A percentile compares a stretch with the other conserved stretches of the same genome.
Evolutionary conservation across 2,329 filamentous ascomycete species (phyloP).

Genomic region (Alternaria novae-zelandiae): DNA sequence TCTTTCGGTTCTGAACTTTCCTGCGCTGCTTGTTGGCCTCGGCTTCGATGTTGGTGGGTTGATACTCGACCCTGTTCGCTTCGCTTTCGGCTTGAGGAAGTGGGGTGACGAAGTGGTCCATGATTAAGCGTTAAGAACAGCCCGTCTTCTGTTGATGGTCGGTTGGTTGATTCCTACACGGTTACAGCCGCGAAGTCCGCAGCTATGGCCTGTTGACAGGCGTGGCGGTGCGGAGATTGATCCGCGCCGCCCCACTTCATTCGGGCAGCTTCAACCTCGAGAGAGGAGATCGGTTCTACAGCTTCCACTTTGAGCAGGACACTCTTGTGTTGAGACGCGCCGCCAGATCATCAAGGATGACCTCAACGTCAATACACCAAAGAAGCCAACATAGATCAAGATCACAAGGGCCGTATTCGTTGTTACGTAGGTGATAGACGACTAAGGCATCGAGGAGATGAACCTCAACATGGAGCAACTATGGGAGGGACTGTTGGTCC

Average conservation of each 20-base stretch:
- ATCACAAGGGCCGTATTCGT: neutral
- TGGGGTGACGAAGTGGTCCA: neutral
- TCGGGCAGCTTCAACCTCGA: neutral
- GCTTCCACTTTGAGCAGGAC: neutral
- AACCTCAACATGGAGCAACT: neutral
- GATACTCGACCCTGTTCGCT: neutral
- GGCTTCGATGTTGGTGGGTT: neutral
- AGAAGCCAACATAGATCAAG: neutral
- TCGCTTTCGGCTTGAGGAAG: neutral
- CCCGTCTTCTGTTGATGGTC: neutral
- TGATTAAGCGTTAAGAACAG: neutral
- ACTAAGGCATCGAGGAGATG: neutral
- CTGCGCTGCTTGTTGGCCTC: slow-evolving; percentile 7
- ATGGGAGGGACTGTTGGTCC: neutral
- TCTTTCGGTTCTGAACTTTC: slow-evolving; percentile 12
- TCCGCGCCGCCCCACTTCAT: slow-evolving; percentile 16
- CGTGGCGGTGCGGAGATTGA: slow-evolving; percentile 14
- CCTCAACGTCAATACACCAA: neutral
- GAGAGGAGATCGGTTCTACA: neutral
- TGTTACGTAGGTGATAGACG: neutral
- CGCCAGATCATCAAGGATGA: neutral
- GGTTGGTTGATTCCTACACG: slow-evolving; percentile 10
- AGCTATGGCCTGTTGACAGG: slow-evolving; percentile 14
- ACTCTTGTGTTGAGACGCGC: neutral
- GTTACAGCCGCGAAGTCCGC: slow-evolving; percentile 14